Evolutionary conservation across 2,329 filamentous ascomycete species (phyloP), one percentile per base, ranked within the genome.

Genomic region (Alternaria solani): DNA sequence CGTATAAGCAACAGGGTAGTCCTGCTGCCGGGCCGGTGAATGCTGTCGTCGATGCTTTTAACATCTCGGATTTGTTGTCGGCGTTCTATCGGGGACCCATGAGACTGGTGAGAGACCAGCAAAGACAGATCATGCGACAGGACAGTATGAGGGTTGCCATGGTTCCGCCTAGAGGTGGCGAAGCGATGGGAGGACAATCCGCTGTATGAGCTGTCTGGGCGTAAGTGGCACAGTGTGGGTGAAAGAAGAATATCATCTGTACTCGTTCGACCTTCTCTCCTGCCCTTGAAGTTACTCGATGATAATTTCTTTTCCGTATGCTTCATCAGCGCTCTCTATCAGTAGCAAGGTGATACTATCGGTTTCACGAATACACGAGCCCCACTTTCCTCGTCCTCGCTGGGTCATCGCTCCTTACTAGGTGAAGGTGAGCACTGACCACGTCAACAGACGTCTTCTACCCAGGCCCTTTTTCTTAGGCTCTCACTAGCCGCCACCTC

Each of bases 11-110:
- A 16, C 51, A 38, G 11, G 52, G 57, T 7, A 51, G 51, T 7
- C 62, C 66, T 4, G 68, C 63, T 12, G 65, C 67, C 1, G 71
- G 70, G 0, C 66, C 67, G 0, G 2, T 70, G 1, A 66, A 55
- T 7, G 74, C 74, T 0, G 53, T 75, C 8, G 18, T 72, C 2
- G 61, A 76, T 36, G 73, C 73, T 1, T 57, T 74, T n/a, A 70
- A 76, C 32, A 66, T 75, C 11, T 64, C 59, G 4, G 74, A 76
- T 62, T 47, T 76, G 34, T 43, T 75, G 12, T 65, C 64, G 2
- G 68, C 68, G 1, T 75, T 75, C 55, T 56, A 73, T 5, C 62
- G 68, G 14, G 73, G 75, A 1, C 73, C 75, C 2, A 75, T 76
- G 72, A 64, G 73, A 51, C 55, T 77, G 39, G 61, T 77, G 0